A percentile compares a stretch with the other conserved stretches of the same genome.
These are phyloP conservation scores for Ophiostoma sp. DNA, from an alignment of 2,329 filamentous ascomycete genomes.

Conservation along the genomic window DNA sequence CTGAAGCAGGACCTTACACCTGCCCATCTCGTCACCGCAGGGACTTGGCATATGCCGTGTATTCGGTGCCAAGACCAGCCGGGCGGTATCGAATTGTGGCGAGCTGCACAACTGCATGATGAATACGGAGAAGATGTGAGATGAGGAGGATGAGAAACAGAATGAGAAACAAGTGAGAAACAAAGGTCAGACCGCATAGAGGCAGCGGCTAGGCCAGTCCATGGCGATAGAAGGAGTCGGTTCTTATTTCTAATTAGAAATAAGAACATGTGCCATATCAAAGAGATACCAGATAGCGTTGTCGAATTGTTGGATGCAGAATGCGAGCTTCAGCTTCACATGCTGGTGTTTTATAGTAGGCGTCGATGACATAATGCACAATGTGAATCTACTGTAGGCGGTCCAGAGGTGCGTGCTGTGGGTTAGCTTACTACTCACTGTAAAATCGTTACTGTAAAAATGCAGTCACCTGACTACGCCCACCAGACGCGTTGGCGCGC, in stretches of 20 bases:
- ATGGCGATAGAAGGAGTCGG: background rate
- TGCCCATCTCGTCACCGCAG: slow-evolving; percentile 11
- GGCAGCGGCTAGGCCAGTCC: too few relatives aligned
- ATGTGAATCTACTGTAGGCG: too few relatives aligned
- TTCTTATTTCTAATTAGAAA: too few relatives aligned
- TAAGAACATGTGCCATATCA: too few relatives aligned
- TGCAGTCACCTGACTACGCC: slow-evolving; percentile 2
- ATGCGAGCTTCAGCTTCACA: too few relatives aligned
- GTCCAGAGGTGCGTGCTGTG: too few relatives aligned
- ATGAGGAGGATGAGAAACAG: background rate
- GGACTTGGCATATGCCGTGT: slow-evolving; percentile 21
- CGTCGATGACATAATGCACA: too few relatives aligned
- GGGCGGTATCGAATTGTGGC: background rate
- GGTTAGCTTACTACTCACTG: too few relatives aligned
- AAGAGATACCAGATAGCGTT: too few relatives aligned
- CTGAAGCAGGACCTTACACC: background rate
- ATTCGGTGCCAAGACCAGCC: slow-evolving; percentile 15
- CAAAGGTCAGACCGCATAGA: background rate
- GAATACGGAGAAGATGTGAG: background rate
- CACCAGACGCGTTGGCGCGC: background rate
- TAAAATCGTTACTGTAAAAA: background rate
- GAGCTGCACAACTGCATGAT: background rate
- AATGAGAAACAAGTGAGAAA: background rate
- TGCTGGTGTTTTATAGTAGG: too few relatives aligned
- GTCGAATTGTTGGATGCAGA: too few relatives aligned